Conservation (phyloP, 1,139 yeast species). For the Suhomyces terraborum region DNA sequence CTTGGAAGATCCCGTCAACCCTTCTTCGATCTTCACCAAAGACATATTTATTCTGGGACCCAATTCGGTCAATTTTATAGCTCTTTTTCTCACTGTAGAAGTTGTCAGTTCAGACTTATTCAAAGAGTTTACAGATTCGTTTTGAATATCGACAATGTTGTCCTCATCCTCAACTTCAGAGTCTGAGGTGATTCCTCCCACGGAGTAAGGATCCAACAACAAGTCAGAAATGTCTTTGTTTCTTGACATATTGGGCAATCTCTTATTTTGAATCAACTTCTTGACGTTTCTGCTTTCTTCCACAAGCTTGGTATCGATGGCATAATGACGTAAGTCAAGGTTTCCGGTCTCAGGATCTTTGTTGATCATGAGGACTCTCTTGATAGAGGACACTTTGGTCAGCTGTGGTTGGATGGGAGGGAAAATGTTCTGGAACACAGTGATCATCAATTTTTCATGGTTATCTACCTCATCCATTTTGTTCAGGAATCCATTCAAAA, state of each 20-base stretch:
- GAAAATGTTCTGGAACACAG: slow-evolving; percentile 93
- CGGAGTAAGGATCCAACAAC: slow-evolving; percentile 78
- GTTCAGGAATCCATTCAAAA: slow-evolving; percentile 77
- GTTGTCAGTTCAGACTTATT: slow-evolving; percentile 23
- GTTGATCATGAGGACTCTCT: slow-evolving; percentile 82
- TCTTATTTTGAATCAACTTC: slow-evolving; percentile 69
- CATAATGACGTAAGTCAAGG: slow-evolving; percentile 87
- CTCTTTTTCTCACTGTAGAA: slow-evolving; percentile 63
- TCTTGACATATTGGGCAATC: slow-evolving; percentile 70
- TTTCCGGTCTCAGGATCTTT: slow-evolving; percentile 68
- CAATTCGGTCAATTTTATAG: slow-evolving; percentile 87
- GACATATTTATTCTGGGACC: slow-evolving; percentile 88
- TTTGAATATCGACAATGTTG: slow-evolving; percentile 68
- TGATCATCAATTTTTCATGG: slow-evolving; percentile 80
- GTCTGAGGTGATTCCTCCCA: slow-evolving; percentile 82
- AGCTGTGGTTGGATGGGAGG: slow-evolving; percentile 88
- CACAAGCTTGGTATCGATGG: slow-evolving; percentile 83
- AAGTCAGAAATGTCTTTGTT: slow-evolving; percentile 80
- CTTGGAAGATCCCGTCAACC: slow-evolving; percentile 72
- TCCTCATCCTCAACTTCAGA: slow-evolving; percentile 93
- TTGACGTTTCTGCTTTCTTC: slow-evolving; percentile 82
- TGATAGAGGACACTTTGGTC: slow-evolving; percentile 72
- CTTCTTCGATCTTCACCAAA: slow-evolving; percentile 88
- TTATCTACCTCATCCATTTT: slow-evolving; percentile 55
- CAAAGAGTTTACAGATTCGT: slow-evolving; percentile 21